Evolutionary conservation across 2,329 filamentous ascomycete species (phyloP), one percentile per base, ranked within the genome.

Genomic region (Chrysoporthe puriensis): DNA sequence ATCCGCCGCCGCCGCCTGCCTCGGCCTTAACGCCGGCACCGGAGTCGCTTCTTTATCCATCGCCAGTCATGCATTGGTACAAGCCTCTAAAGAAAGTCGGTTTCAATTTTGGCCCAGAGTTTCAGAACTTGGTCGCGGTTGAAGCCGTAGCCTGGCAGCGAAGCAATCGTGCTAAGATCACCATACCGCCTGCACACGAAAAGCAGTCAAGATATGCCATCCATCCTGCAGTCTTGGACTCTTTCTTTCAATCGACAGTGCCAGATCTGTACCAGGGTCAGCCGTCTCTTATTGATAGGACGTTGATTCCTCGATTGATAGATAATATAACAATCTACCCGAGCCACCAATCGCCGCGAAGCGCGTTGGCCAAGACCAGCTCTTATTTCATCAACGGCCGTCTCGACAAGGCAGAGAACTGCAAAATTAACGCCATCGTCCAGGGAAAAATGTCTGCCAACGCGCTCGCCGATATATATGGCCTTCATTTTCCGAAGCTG

Each of bases 211-310:
- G 40, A n/a, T 66, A 66, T 26, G 8, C 21, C 2, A 1, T 66
- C 7, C 64, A 66, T 32, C 64, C 64, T 8, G 21, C 64, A 3
- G 44, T 18, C n/a, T 14, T 66, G 6, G 64, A 66, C 18, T 32
- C 9, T 5, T 66, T 50, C 57, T 36, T 62, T 5, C 64, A 66
- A 18, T 5, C 58, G 4, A 3, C 18, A n/a, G 40, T 42, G 3
- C 44, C 44, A 8, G 3, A 3, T 4, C n/a, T 66, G 16, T 61
- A 52, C 44, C 9, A 54, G 14, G 58, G 64, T 6, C 32, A 36
- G 40, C 36, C 44, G 9, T 46, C 26, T 14, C 8, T 18, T 2
- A 9, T 66, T 18, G 7, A 66, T 18, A 44, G 6, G 36, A 44
- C 34, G 4, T 21, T 62, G 3, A 48, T 62, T 2, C 64, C 64